Conservation (phyloP, 148 eudicot species). For the Vaccinium corymbosum region DNA sequence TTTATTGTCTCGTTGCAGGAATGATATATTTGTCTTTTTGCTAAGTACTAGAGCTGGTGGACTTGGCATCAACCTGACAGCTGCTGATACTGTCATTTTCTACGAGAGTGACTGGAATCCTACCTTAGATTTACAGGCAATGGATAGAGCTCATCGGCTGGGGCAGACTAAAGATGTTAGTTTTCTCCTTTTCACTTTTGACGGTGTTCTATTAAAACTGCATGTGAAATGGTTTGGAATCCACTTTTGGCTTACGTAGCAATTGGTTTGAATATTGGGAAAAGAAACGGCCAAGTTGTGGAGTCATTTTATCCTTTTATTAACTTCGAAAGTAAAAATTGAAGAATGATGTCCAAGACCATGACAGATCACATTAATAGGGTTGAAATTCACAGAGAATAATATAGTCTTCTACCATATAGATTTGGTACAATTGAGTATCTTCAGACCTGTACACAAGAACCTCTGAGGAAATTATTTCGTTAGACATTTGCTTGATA, state of each 20-base stretch:
- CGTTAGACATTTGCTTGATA: not conserved
- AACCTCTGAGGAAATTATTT: not conserved
- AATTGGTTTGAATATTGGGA: not conserved
- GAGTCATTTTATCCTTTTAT: not conserved
- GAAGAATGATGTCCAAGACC: not conserved
- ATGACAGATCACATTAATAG: not conserved
- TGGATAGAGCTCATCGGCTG: conserved; percentile 99
- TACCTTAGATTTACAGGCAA: conserved; percentile 93
- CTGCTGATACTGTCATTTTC: conserved; percentile 97
- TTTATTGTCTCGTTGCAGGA: conserved; percentile 51
- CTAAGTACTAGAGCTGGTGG: conserved; percentile 98
- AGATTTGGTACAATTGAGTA: not conserved
- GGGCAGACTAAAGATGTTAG: conserved; percentile 98
- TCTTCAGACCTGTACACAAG: not conserved
- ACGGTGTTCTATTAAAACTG: not conserved
- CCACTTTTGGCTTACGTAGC: not conserved
- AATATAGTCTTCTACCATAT: not conserved
- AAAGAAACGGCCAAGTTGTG: not conserved
- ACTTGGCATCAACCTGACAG: conserved; percentile 92
- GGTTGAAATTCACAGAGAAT: not conserved
- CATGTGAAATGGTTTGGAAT: not conserved
- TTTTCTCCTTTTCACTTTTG: conserved; percentile 18
- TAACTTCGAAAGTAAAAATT: not conserved
- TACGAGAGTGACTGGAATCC: conserved; percentile 99
- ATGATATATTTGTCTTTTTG: conserved; percentile 91